These are phyloP conservation scores for Candida tallmaniae DNA, from an alignment of 805 yeast species.

Conservation along the genomic window DNA sequence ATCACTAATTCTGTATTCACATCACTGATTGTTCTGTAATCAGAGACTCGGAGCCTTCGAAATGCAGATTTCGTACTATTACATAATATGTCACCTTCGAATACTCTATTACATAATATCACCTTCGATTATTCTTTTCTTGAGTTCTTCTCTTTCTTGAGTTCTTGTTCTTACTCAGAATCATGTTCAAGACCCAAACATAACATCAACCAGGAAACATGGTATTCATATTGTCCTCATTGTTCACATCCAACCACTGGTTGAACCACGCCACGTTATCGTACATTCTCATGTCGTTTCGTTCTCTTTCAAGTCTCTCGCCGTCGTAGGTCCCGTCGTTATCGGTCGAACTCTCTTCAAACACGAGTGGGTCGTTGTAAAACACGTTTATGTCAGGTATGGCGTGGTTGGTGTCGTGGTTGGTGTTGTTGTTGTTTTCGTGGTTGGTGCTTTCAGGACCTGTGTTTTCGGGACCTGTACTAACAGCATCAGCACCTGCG, in stretches of 20 bases:
- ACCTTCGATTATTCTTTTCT: too few species aligned
- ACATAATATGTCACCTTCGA: too few species aligned
- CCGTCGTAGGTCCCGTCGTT: constrained; percentile 1
- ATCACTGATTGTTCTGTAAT: too few species aligned
- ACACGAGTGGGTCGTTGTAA: neutral
- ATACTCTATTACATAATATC: too few species aligned
- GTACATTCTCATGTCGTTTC: constrained; percentile 27
- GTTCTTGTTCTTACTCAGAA: too few species aligned
- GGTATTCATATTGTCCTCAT: neutral
- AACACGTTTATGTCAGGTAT: neutral
- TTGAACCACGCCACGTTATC: constrained; percentile 54
- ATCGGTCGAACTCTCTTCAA: neutral
- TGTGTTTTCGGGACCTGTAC: neutral
- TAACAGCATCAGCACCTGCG: neutral
- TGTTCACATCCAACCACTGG: constrained; percentile 38
- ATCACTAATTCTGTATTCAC: too few species aligned
- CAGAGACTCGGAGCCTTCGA: too few species aligned
- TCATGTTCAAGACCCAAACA: too few species aligned
- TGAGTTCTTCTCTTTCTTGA: too few species aligned
- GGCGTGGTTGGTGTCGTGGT: neutral
- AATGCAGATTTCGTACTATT: too few species aligned
- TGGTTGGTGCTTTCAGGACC: neutral
- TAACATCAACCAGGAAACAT: too few species aligned
- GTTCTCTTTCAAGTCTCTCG: constrained; percentile 3
- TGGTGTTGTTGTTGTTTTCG: neutral